These are phyloP conservation scores for Teratosphaeria viscida DNA, from an alignment of 2,329 filamentous ascomycete genomes.

Conservation along the genomic window DNA sequence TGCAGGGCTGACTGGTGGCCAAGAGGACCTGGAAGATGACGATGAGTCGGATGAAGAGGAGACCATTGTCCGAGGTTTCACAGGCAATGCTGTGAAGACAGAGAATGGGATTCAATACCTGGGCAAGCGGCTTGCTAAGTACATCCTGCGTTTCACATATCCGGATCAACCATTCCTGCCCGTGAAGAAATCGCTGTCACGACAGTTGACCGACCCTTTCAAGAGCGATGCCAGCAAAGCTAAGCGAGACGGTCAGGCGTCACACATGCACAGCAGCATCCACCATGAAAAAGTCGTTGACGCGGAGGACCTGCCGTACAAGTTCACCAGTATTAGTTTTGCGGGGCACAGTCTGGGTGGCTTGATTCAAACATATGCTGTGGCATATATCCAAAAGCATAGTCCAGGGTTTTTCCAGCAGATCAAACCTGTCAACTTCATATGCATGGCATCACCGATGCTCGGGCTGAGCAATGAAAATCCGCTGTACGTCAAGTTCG, in stretches of 20 bases:
- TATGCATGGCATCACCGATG: slow-evolving; percentile 77
- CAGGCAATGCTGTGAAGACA: slow-evolving; percentile 80
- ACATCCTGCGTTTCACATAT: slow-evolving; percentile 80
- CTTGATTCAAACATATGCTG: slow-evolving; percentile 81
- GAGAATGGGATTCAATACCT: slow-evolving; percentile 95
- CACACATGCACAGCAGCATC: slow-evolving; percentile 53
- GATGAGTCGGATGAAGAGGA: slow-evolving; percentile 64
- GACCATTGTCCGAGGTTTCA: slow-evolving; percentile 80
- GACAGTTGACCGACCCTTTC: slow-evolving; percentile 40
- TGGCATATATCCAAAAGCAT: slow-evolving; percentile 94
- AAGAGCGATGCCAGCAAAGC: slow-evolving; percentile 34
- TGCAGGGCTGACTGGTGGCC: slow-evolving; percentile 39
- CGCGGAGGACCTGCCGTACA: slow-evolving; percentile 52
- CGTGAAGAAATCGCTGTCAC: slow-evolving; percentile 42
- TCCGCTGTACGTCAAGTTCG: slow-evolving; percentile 92
- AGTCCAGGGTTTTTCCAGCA: slow-evolving; percentile 80
- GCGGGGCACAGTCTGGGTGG: slow-evolving; percentile 86
- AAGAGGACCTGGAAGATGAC: slow-evolving; percentile 36
- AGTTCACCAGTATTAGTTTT: slow-evolving; percentile 90
- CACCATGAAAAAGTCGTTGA: slow-evolving; percentile 37
- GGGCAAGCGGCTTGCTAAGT: slow-evolving; percentile 86
- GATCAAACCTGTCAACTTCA: slow-evolving; percentile 83
- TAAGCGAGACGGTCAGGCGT: slow-evolving; percentile 34
- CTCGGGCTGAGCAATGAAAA: slow-evolving; percentile 94
- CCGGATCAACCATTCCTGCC: slow-evolving; percentile 86